Evolutionary conservation across 805 yeast species (phyloP), one percentile per base, ranked within the genome.

Genomic region (Saturnispora zaruensis): DNA sequence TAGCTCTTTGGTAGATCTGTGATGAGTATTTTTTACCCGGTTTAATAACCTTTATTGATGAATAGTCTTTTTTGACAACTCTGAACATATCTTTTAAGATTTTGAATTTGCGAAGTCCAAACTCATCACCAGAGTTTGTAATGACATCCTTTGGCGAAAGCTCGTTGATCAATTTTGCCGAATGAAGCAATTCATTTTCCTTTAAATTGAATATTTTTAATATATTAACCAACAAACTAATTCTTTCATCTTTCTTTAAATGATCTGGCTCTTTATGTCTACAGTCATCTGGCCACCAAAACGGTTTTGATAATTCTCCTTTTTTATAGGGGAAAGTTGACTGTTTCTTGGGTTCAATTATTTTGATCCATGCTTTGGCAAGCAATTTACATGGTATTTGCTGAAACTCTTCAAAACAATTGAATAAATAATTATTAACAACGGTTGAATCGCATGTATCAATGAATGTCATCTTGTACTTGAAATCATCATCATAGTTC

Each of bases 191-290:
- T 34, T 63, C 65, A 7, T 42, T 32, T 25, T 57, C 54, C 32
- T 52, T 52, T 14, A 49, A 51, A 33, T 51, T 56, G 48, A 64
- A 65, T 0, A 61, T 57, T 21, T 64, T 46, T 5, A 71, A 45
- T 11, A 80, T 68, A 11, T 65, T 54, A 30, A 74, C 64, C 59
- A 85, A 63, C 23, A 84, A 63, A 4, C 58, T 59, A 18, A 82
- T 57, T 48, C 93, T 66, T 56, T 80, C 83, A 1, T 65, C 66
- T 59, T 81, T 84, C 51, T 69, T 72, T 51, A 85, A 66, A 64
- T 85, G 91, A 60, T 84, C 91, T 0, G 91, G 91, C 58, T 84
- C 90, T 41, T 69, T 71, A 63, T 84, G 91, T 34, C 77, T 67
- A 1, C 81, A 76, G 11, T 54, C 50, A 0, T 41, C 34, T 0